A percentile compares a stretch with the other conserved stretches of the same genome.
Conservation (phyloP, 441 rosid genomes). For the Populus hybrid region DNA sequence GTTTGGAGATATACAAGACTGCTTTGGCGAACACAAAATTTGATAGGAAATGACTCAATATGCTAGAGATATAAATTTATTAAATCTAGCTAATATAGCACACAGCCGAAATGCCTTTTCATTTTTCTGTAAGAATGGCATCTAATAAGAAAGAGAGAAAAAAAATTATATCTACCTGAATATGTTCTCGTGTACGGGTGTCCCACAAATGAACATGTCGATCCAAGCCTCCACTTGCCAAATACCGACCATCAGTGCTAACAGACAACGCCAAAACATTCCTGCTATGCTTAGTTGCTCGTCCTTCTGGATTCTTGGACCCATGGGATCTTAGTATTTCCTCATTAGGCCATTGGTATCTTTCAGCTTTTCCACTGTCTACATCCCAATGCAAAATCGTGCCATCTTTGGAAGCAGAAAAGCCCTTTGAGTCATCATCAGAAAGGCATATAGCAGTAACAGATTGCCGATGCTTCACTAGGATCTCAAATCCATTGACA, state of each 20-base stretch:
- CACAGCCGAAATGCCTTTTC: too few species aligned
- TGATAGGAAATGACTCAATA: background rate
- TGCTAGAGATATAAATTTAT: background rate
- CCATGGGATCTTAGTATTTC: conserved; percentile 73
- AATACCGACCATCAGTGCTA: conserved; percentile 88
- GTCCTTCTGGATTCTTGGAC: conserved; percentile 65
- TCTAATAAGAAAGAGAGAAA: background rate
- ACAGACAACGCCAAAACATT: conserved; percentile 77
- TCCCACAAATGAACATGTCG: conserved; percentile 98
- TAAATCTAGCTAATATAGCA: background rate
- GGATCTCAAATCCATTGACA: conserved; percentile 41
- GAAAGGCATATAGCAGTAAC: conserved; percentile 82
- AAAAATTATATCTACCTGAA: conserved; percentile 50
- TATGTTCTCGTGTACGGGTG: conserved; percentile 71
- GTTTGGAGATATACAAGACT: background rate
- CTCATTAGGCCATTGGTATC: conserved; percentile 78
- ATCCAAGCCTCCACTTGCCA: conserved; percentile 94
- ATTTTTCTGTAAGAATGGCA: background rate
- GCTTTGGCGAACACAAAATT: background rate
- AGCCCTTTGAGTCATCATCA: conserved; percentile 79
- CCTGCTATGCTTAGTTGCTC: conserved; percentile 66
- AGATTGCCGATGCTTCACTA: conserved; percentile 77
- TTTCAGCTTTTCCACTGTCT: conserved; percentile 59
- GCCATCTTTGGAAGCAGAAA: conserved; percentile 95
- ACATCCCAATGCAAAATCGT: conserved; percentile 85